These are phyloP conservation scores for Collybia nuda DNA, from an alignment of 768 basidiomycete genomes.

Conservation along the genomic window DNA sequence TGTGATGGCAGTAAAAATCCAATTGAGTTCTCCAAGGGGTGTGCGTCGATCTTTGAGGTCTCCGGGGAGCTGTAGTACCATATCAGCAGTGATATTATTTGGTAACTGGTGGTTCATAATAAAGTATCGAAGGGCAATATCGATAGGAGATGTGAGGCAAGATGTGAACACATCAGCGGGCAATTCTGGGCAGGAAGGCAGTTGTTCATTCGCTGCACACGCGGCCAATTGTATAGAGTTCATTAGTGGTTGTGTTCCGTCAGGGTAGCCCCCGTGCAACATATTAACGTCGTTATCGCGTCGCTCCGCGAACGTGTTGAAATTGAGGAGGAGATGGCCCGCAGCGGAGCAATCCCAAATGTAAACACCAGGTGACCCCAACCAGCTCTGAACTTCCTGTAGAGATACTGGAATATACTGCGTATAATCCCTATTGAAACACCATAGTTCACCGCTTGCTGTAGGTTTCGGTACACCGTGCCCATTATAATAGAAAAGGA, in stretches of 20 bases:
- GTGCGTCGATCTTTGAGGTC: slow-evolving; percentile 96
- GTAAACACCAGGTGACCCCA: slow-evolving; percentile 93
- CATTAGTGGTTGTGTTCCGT: slow-evolving; percentile 70
- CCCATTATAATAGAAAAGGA: slow-evolving; percentile 97
- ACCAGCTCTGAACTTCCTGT: slow-evolving; percentile 90
- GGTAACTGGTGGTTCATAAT: slow-evolving; percentile 88
- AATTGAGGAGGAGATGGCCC: slow-evolving; percentile 89
- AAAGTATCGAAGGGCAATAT: slow-evolving; percentile 93
- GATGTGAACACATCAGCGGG: slow-evolving; percentile 98
- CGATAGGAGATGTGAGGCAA: slow-evolving; percentile 96
- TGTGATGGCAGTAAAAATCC: slow-evolving; percentile 99
- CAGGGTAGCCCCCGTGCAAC: slow-evolving; percentile 56
- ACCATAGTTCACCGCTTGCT: slow-evolving; percentile 95
- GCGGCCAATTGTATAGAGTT: slow-evolving; percentile 95
- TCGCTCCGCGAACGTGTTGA: slow-evolving; percentile 75
- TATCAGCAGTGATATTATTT: slow-evolving; percentile 77
- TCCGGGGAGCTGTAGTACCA: slow-evolving; percentile 94
- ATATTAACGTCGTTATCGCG: slow-evolving; percentile 67
- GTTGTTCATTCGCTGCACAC: slow-evolving; percentile 85
- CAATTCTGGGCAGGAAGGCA: slow-evolving; percentile 94
- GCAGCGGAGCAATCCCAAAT: slow-evolving; percentile 99
- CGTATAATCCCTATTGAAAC: slow-evolving; percentile 95
- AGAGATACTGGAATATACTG: slow-evolving; percentile 98
- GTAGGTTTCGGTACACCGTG: slow-evolving; percentile 98
- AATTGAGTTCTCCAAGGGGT: slow-evolving; percentile 96